Conservation (phyloP, 257 asterid species). For the Solanum pinnatisectum region DNA sequence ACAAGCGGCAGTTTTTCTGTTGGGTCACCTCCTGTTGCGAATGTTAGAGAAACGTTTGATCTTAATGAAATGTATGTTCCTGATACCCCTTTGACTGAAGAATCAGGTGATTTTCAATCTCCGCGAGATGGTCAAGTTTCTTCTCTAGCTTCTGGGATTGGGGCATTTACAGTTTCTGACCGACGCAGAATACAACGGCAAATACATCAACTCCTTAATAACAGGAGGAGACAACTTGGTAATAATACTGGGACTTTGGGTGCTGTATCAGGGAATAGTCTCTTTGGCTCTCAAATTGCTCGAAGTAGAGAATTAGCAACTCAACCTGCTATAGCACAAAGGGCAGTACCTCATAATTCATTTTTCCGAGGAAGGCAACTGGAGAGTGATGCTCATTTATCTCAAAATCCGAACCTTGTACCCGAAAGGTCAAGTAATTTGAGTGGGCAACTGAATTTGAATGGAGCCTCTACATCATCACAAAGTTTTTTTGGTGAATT, state of each 20-base stretch:
- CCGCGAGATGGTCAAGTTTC: conserved; percentile 45
- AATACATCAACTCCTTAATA: conserved; percentile 43
- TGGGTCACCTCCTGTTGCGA: conserved; percentile 39
- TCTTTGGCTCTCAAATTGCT: conserved; percentile 35
- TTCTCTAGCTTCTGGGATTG: conserved; percentile 43
- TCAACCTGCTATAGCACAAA: conserved; percentile 19
- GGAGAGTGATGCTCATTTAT: conserved; percentile 10
- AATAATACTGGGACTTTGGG: conserved; percentile 9
- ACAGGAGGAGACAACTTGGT: conserved; percentile 41
- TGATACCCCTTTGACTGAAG: conserved; percentile 52
- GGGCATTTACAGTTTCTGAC: conserved; percentile 48
- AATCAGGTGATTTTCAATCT: conserved; percentile 27
- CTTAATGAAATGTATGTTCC: conserved; percentile 75
- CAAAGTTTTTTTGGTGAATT: conserved; percentile 27
- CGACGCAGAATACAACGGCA: conserved; percentile 69
- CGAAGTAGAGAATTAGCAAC: conserved; percentile 22
- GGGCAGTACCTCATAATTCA: conserved; percentile 13
- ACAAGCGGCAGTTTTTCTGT: conserved; percentile 20
- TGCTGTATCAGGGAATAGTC: conserved; percentile 22
- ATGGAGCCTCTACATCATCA: conserved; percentile 56
- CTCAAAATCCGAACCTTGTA: conserved; percentile 22
- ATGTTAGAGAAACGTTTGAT: conserved; percentile 53
- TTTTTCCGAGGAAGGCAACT: conserved; percentile 30
- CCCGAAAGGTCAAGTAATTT: conserved; percentile 28
- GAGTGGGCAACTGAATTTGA: conserved; percentile 27